Conservation (phyloP, 805 yeast genomes). For the Monosporozyma solicola region DNA sequence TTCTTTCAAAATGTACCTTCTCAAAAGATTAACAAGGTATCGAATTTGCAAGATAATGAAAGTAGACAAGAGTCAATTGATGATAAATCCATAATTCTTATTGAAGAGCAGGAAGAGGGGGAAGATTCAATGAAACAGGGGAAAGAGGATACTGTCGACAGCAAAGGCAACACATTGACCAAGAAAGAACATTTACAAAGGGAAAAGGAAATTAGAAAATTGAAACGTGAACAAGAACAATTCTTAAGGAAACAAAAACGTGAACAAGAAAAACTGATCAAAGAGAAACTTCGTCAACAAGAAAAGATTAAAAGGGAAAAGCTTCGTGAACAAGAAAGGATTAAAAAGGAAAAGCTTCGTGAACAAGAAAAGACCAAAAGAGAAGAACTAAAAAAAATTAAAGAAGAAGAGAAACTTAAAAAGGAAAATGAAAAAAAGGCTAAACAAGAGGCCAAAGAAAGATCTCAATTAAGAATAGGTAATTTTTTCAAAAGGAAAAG, state of each 20-base stretch:
- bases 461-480: slow-evolving; percentile 32
- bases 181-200: neutral
- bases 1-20: slow-evolving; percentile 15
- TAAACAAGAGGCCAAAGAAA: slow-evolving; percentile 29
- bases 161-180: neutral
- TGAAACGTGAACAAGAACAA: slow-evolving; percentile 11
- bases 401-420: slow-evolving; percentile 18
- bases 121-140: neutral
- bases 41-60: neutral
- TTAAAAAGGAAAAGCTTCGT: slow-evolving; percentile 13
- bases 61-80: neutral
- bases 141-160: neutral
- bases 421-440: slow-evolving; percentile 22
- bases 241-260: slow-evolving; percentile 6
- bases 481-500: slow-evolving; percentile 26
- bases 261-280: slow-evolving; percentile 7
- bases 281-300: slow-evolving; percentile 12
- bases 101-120: no score
- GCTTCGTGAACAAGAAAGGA: slow-evolving; percentile 13
- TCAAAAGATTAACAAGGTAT: neutral
- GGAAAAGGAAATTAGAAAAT: slow-evolving; percentile 8
- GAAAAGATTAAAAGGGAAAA: slow-evolving; percentile 5
- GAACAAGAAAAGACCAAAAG: slow-evolving; percentile 8
- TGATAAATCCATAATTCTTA: neutral
- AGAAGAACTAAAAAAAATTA: slow-evolving; percentile 11